Conservation (phyloP, 179 eudicot species). For the Camellia oleifera region DNA sequence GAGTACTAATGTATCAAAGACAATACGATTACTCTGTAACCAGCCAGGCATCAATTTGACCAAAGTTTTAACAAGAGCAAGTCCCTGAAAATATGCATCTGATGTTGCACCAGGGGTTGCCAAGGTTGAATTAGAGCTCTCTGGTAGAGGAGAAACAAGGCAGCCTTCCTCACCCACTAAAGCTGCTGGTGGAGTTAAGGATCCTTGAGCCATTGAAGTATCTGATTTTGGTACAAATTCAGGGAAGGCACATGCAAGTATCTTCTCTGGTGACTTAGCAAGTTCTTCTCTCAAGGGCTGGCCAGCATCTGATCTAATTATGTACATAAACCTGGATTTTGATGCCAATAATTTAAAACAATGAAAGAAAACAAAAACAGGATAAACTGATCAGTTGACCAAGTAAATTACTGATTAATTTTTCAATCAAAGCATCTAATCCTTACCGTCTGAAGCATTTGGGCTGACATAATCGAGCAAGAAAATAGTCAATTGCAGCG, state of each 20-base stretch:
- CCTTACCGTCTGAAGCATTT: slow-evolving; percentile 85
- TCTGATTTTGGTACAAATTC: slow-evolving; percentile 66
- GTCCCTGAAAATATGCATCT: slow-evolving; percentile 97
- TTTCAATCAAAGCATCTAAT: slow-evolving; percentile 5
- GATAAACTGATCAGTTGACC: neutral
- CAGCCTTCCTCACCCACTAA: slow-evolving; percentile 50
- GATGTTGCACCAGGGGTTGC: slow-evolving; percentile 39
- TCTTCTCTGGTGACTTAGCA: slow-evolving; percentile 90
- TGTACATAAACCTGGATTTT: slow-evolving; percentile 83
- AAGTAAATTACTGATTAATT: slow-evolving; percentile 10
- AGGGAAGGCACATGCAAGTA: slow-evolving; percentile 74
- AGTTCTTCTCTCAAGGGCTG: slow-evolving; percentile 97
- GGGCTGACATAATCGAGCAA: slow-evolving; percentile 82
- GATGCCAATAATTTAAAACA: slow-evolving; percentile 9
- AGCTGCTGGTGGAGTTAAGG: slow-evolving; percentile 40
- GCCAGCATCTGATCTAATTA: slow-evolving; percentile 95
- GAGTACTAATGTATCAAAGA: slow-evolving; percentile 81
- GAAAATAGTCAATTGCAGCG: slow-evolving; percentile 92
- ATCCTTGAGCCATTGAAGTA: slow-evolving; percentile 47
- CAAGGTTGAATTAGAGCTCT: slow-evolving; percentile 51
- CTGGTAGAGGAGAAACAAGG: slow-evolving; percentile 49
- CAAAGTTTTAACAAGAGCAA: slow-evolving; percentile 74
- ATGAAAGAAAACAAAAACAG: neutral
- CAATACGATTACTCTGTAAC: slow-evolving; percentile 75
- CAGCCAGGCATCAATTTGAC: slow-evolving; percentile 94